Percentiles rank a stretch among this genome's conserved stretches.
Evolutionary conservation across 768 basidiomycete species (phyloP).

Genomic region (Rhizopogon rudus): DNA sequence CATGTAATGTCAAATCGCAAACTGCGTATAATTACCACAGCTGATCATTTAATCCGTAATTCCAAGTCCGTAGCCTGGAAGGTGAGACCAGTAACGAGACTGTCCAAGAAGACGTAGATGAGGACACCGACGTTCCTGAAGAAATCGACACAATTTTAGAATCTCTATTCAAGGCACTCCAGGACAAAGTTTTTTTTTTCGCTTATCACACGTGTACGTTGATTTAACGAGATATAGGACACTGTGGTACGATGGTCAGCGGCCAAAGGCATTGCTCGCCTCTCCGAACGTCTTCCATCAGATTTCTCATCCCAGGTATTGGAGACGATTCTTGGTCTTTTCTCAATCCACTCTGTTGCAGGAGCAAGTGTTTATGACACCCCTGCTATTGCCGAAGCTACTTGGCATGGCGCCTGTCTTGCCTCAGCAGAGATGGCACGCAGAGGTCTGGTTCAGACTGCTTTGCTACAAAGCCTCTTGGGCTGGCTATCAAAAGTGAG

Average conservation of each 20-base stretch:
- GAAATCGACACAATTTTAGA: conserved; percentile 73
- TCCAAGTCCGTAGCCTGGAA: conserved; percentile 21
- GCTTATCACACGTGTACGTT: not conserved
- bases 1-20: not conserved
- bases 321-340: conserved; percentile 71
- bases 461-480: conserved; percentile 58
- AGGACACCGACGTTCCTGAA: conserved; percentile 66
- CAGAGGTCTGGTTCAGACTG: conserved; percentile 60
- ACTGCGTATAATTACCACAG: not conserved
- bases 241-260: conserved; percentile 94
- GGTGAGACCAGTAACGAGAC: conserved; percentile 6
- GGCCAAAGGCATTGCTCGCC: conserved; percentile 86
- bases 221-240: conserved; percentile 48
- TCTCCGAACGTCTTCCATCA: conserved; percentile 73
- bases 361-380: conserved; percentile 65
- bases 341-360: conserved; percentile 65
- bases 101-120: conserved; percentile 10
- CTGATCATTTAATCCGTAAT: not conserved
- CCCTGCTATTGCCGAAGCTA: conserved; percentile 73
- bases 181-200: conserved; percentile 66
- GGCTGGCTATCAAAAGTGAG: conserved; percentile 78
- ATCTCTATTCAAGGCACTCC: conserved; percentile 63
- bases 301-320: conserved; percentile 80
- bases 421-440: conserved; percentile 92
- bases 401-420: conserved; percentile 94